phyloP scores from a whole-genome alignment of 2,329 filamentous ascomycete species.

The Ophiocordyceps camponoti-rufipedis region DNA sequence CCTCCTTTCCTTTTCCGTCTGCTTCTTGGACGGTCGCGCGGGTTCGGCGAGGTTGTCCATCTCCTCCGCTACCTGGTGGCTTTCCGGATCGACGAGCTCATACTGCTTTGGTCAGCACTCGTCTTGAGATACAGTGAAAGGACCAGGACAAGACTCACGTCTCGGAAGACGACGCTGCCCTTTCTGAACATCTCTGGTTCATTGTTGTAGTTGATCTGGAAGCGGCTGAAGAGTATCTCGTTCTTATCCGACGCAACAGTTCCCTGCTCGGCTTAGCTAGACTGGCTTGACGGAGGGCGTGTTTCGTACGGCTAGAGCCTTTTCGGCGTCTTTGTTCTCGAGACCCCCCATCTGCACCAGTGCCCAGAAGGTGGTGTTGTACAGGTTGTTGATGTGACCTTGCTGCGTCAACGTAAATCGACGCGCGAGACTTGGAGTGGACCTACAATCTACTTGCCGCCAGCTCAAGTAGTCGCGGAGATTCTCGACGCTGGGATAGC shows the following conservation, averaged over 20 bases:
- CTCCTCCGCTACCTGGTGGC: conserved; percentile 24
- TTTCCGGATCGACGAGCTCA: conserved; percentile 44
- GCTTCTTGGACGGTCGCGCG: conserved; percentile 51
- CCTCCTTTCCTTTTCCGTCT: conserved; percentile 70
- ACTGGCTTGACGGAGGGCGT: neutral
- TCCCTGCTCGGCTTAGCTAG: conserved; percentile 33
- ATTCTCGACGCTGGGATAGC: conserved; percentile 69
- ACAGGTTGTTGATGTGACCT: conserved; percentile 97
- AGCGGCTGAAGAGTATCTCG: conserved; percentile 78
- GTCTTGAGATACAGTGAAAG: conserved; percentile 6
- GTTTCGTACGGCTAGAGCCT: conserved; percentile 48
- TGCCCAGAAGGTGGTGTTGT: conserved; percentile 93
- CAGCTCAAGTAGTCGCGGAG: conserved; percentile 91
- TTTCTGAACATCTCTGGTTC: conserved; percentile 87
- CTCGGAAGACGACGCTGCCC: conserved; percentile 75
- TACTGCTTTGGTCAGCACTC: conserved; percentile 28
- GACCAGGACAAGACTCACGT: conserved; percentile 29
- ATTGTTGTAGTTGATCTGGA: conserved; percentile 94
- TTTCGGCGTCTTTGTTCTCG: conserved; percentile 62
- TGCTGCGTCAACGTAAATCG: conserved; percentile 4
- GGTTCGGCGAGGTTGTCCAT: conserved; percentile 33
- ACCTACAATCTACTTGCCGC: conserved; percentile 85
- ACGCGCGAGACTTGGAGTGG: conserved; percentile 1
- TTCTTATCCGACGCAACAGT: conserved; percentile 81
- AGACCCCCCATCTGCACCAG: conserved; percentile 64